Base-by-base conservation (phyloP, 1,139 yeast species). In the Hemisphaericaspora subhashii region DNA sequence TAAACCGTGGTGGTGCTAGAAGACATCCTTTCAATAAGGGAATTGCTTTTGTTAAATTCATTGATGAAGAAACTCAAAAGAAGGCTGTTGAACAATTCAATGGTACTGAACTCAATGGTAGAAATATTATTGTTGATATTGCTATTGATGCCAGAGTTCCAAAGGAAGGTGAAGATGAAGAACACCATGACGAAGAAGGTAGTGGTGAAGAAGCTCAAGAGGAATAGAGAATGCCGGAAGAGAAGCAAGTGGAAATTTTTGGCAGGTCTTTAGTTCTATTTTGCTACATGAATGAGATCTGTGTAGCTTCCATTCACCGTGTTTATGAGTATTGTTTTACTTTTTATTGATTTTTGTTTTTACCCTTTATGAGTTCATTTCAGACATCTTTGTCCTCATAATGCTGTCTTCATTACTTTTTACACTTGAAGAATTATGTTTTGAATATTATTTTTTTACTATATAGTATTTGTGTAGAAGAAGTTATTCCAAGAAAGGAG, bases 21-120 rank as follows among this genome's bases (percentile, higher is more conserved):
- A 68, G 65, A 46, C 54, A 64, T 40, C 68, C 74, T 48, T 74
- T 65, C 58, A 79, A 79, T 58, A 78, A 76, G 58, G 86, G 86
- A 35, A 77, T 77, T 60, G 86, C 84, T 3, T 81, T 81, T 60
- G 77, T 79, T 42, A 77, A 72, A 51, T 77, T 81, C 51, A 55
- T 67, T 28, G 57, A 58, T 49, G 74, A 73, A 47, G 77, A 72
- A 45, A 55, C 58, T 32, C 83, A 78, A 56, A 59, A 65, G 53
- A 52, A 61, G 49, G 81, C 79, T 12, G 68, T 79, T 44, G 67
- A 64, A 22, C 68, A 75, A 48, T 77, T 73, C 55, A 71, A 77
- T 46, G 84, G 83, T 33, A 64, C 61, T 41, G 70, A 66, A 38
- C 60, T 78, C 48, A 69, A 69, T 43, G 86, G 81, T 38, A 74